phyloP scores from a whole-genome alignment of 2,329 filamentous ascomycete genomes.

The Waltergamsia citrina region DNA sequence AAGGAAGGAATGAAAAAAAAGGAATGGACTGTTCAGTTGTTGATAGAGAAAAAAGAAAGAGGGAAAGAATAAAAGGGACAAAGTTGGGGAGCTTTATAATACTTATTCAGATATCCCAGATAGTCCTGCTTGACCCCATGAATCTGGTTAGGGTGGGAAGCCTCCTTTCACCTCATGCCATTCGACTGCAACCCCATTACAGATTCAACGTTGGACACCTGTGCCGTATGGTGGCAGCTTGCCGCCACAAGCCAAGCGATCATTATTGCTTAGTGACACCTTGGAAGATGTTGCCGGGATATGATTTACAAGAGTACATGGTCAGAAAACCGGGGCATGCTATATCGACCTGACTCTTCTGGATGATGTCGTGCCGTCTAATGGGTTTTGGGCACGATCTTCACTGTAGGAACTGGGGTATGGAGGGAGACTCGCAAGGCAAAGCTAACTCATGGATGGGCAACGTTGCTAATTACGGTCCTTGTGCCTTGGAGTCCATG shows the following conservation, averaged over 20 bases:
- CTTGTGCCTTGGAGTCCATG: background rate
- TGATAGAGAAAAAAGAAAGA: background rate
- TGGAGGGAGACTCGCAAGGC: too few species aligned
- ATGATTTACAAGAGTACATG: too few species aligned
- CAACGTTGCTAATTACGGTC: conserved; percentile 3
- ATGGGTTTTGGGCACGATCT: too few species aligned
- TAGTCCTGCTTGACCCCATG: too few species aligned
- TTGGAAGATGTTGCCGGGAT: too few species aligned
- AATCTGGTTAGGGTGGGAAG: too few species aligned
- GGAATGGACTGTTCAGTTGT: conserved; percentile 3
- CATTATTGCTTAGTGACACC: background rate
- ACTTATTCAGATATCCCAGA: too few species aligned
- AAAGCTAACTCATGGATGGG: background rate
- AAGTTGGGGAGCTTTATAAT: background rate
- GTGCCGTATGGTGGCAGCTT: background rate
- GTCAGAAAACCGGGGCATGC: too few species aligned
- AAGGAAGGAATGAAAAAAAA: conserved; percentile 7
- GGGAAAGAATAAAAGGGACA: background rate
- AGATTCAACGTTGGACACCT: background rate
- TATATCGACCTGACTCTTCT: background rate
- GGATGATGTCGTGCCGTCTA: too few species aligned
- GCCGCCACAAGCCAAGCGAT: background rate
- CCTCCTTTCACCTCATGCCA: too few species aligned
- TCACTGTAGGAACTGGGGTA: too few species aligned
- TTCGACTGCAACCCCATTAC: background rate